These are phyloP conservation scores for Platanthera zijinensis DNA, from an alignment of 106 monocot genomes.

Conservation along the genomic window DNA sequence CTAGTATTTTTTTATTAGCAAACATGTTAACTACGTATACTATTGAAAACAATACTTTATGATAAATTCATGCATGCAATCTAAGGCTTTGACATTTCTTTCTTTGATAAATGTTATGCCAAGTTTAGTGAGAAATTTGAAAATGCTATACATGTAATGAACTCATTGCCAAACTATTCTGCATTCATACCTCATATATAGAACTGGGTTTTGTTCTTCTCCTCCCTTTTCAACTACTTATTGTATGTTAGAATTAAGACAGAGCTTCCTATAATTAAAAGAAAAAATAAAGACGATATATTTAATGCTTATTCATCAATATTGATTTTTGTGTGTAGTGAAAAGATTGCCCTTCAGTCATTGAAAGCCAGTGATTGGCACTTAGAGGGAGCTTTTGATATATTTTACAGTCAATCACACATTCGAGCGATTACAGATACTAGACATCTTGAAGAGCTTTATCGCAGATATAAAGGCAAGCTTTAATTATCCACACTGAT, in stretches of 20 bases:
- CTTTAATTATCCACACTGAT: not conserved
- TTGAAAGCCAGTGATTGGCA: slow-evolving; percentile 97
- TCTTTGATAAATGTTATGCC: too few species aligned
- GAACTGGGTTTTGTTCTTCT: not conserved
- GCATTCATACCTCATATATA: not conserved
- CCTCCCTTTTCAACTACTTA: not conserved
- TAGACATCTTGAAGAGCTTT: slow-evolving; percentile 79
- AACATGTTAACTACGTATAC: not conserved
- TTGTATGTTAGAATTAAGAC: not conserved
- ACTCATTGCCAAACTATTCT: not conserved
- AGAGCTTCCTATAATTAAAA: not conserved
- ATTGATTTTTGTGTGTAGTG: slow-evolving; percentile 40
- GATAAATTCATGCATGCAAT: not conserved
- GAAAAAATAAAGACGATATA: not conserved
- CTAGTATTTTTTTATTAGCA: not conserved
- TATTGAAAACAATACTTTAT: slow-evolving; percentile 3
- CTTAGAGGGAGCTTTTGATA: slow-evolving; percentile 92
- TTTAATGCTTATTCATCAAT: not conserved
- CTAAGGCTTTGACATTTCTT: not conserved
- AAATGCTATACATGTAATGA: not conserved
- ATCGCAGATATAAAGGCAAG: slow-evolving; percentile 85
- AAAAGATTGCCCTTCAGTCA: slow-evolving; percentile 81
- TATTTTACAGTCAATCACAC: slow-evolving; percentile 89
- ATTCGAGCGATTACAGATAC: slow-evolving; percentile 61
- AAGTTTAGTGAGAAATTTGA: not conserved